Evolutionary conservation across 2,329 filamentous ascomycete species (phyloP).

Genomic region (Colletotrichum caudatum): DNA sequence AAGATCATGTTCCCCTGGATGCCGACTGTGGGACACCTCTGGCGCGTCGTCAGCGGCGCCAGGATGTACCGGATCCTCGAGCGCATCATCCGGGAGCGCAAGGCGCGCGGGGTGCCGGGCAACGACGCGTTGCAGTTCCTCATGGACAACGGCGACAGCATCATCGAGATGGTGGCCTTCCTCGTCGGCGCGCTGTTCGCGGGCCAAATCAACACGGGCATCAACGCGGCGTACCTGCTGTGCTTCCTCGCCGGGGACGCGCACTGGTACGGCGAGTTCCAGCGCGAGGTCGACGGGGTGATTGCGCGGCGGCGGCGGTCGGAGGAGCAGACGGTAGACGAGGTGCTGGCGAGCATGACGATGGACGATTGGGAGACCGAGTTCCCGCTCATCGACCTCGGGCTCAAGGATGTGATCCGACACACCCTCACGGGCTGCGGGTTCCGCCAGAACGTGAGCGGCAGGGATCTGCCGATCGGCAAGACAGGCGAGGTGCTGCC

Average conservation of each 20-base stretch:
- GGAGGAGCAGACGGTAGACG: conserved; percentile 48
- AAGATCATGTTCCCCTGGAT: conserved; percentile 66
- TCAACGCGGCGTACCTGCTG: conserved; percentile 66
- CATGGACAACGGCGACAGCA: conserved; percentile 62
- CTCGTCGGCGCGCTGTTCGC: conserved; percentile 67
- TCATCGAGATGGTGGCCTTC: conserved; percentile 60
- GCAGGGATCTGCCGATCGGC: conserved; percentile 58
- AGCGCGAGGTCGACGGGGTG: conserved; percentile 60
- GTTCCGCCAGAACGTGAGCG: conserved; percentile 64
- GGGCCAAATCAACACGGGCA: conserved; percentile 67
- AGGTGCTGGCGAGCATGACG: conserved; percentile 57
- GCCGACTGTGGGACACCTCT: conserved; percentile 57
- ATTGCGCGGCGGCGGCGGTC: conserved; percentile 56
- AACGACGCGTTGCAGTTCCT: conserved; percentile 66
- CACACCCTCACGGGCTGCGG: conserved; percentile 60
- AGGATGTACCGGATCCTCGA: conserved; percentile 63
- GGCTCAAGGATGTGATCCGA: conserved; percentile 66
- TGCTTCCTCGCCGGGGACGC: conserved; percentile 60
- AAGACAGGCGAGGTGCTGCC: conserved; percentile 63
- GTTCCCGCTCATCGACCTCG: conserved; percentile 65
- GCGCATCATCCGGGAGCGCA: conserved; percentile 60
- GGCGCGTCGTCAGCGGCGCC: conserved; percentile 58
- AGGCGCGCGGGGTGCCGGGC: conserved; percentile 54
- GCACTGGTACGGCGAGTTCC: conserved; percentile 59
- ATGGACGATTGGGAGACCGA: conserved; percentile 67